phyloP scores from a whole-genome alignment of 495 filamentous ascomycete genomes.

The Acidiella bohemica region DNA sequence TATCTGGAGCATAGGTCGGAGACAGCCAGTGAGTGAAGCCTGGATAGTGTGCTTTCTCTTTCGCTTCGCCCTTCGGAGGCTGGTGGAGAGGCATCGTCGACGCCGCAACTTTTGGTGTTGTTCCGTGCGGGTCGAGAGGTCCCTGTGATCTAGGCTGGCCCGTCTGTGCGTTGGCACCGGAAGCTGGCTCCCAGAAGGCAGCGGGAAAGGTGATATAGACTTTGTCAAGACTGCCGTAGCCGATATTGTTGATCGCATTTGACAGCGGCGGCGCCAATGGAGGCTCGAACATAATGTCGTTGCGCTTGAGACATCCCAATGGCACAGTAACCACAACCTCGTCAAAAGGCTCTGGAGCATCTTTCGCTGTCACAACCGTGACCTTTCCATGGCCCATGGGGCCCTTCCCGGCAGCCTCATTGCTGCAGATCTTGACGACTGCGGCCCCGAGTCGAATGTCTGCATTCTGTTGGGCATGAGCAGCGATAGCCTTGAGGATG shows the following conservation, averaged over 20 bases:
- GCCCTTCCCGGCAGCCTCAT: conserved; percentile 25
- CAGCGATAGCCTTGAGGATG: conserved; percentile 56
- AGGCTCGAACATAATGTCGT: conserved; percentile 57
- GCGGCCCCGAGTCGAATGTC: conserved; percentile 48
- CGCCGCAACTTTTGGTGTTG: conserved; percentile 24
- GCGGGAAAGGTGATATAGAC: conserved; percentile 75
- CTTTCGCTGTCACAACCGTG: conserved; percentile 38
- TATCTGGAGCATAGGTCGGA: conserved; percentile 45
- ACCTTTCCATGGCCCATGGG: conserved; percentile 10
- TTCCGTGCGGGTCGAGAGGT: conserved; percentile 2
- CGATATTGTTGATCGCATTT: conserved; percentile 61
- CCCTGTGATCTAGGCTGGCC: neutral
- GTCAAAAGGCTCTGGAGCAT: conserved; percentile 51
- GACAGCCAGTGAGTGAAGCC: conserved; percentile 56
- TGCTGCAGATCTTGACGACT: conserved; percentile 38
- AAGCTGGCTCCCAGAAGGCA: conserved; percentile 45
- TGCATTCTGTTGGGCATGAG: conserved; percentile 46
- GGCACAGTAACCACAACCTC: conserved; percentile 76
- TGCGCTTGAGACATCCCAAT: conserved; percentile 77
- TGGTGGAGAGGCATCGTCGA: conserved; percentile 26
- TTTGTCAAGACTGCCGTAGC: conserved; percentile 85
- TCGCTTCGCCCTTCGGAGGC: conserved; percentile 3
- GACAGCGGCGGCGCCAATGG: conserved; percentile 49
- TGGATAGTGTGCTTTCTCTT: conserved; percentile 29
- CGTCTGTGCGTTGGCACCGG: neutral